Evolutionary conservation across 2,329 filamentous ascomycete genomes (phyloP).

Genomic region (Fusarium palustre): DNA sequence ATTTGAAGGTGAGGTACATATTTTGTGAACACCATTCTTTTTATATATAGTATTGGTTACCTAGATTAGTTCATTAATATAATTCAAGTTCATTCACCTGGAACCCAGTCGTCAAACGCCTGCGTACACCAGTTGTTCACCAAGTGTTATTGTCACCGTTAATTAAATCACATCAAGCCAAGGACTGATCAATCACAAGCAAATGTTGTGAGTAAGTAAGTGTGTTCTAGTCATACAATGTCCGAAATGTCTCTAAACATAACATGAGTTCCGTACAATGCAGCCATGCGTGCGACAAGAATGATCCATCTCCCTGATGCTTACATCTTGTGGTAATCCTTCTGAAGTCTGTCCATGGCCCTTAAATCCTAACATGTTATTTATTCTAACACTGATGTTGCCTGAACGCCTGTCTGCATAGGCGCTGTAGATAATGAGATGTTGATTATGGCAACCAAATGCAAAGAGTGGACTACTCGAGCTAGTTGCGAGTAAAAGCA

Average conservation of each 20-base stretch:
- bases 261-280: constrained; percentile 22
- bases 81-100: background rate
- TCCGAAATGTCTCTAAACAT: constrained; percentile 24
- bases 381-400: constrained; percentile 38
- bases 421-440: constrained; percentile 25
- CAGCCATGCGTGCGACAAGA: constrained; percentile 10
- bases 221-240: constrained; percentile 33
- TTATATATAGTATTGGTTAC: background rate
- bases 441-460: constrained; percentile 9
- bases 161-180: background rate
- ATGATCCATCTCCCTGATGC: constrained; percentile 26
- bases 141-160: background rate
- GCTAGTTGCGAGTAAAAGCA: constrained; percentile 7
- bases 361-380: constrained; percentile 45
- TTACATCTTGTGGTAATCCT: constrained; percentile 15
- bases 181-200: constrained; percentile 5
- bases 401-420: constrained; percentile 9
- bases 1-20: constrained; percentile 91
- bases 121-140: background rate
- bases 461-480: constrained; percentile 8
- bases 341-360: constrained; percentile 32
- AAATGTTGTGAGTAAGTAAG: constrained; percentile 33
- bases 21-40: background rate
- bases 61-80: too few relatives aligned
- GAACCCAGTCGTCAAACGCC: background rate